Evolutionary conservation across 75 land plant species (phyloP).

Genomic region (Cunninghamia lanceolata): DNA sequence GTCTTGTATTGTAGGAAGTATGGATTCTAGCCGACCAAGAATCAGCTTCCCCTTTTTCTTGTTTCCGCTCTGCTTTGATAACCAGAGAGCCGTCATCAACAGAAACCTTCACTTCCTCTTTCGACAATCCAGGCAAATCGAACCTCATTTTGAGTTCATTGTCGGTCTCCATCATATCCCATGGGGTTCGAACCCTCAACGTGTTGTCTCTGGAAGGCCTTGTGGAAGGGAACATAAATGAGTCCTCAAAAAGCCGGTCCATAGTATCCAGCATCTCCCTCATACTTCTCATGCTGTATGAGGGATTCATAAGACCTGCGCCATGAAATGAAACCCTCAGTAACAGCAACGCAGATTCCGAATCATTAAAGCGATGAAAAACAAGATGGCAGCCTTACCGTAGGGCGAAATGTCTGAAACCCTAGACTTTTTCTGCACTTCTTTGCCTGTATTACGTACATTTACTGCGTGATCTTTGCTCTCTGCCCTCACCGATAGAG

Average conservation of each 20-base stretch:
- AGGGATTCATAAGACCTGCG: constrained; percentile 55
- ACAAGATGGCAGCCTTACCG: too few species aligned
- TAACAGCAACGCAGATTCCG: not conserved
- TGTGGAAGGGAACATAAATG: constrained; percentile 21
- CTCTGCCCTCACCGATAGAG: too few species aligned
- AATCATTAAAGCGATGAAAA: too few species aligned
- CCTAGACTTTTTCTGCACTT: too few species aligned
- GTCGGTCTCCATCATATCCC: constrained; percentile 73
- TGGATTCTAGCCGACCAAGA: constrained; percentile 33
- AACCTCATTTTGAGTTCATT: constrained; percentile 65
- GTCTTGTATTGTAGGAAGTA: constrained; percentile 50
- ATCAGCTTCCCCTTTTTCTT: constrained; percentile 35
- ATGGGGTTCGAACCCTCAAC: constrained; percentile 44
- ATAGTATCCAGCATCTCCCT: constrained; percentile 70
- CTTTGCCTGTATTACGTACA: too few species aligned
- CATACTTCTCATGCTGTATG: constrained; percentile 60
- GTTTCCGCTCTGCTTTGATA: constrained; percentile 51
- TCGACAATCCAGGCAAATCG: constrained; percentile 88
- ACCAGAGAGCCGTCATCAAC: constrained; percentile 69
- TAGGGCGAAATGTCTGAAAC: too few species aligned
- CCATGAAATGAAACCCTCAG: not conserved
- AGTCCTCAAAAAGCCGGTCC: constrained; percentile 70
- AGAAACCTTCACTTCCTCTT: constrained; percentile 75
- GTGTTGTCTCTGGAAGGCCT: constrained; percentile 8
- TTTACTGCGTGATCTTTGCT: too few species aligned